A percentile compares a stretch with the other conserved stretches of the same genome.
Evolutionary conservation across 139 green algal genomes (phyloP).

Genomic region (Coccomyxa sp.): DNA sequence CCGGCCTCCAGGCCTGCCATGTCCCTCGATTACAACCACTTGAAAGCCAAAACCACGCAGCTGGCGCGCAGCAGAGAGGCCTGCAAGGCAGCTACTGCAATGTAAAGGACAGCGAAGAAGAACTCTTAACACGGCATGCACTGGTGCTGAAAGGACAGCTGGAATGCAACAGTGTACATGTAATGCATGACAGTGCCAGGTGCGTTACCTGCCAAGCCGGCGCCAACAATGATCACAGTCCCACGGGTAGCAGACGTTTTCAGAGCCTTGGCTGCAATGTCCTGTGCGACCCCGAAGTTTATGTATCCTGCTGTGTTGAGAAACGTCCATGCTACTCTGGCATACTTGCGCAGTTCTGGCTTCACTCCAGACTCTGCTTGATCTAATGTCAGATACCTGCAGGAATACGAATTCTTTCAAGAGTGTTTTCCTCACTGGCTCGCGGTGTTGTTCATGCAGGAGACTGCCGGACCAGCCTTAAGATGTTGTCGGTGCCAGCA

Average conservation of each 20-base stretch:
- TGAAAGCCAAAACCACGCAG: slow-evolving; percentile 71
- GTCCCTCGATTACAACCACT: slow-evolving; percentile 82
- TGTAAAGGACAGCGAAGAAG: neutral
- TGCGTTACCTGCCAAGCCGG: slow-evolving; percentile 70
- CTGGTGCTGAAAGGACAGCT: neutral
- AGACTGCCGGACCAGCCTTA: neutral
- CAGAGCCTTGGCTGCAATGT: slow-evolving; percentile 15
- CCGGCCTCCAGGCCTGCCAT: slow-evolving; percentile 68
- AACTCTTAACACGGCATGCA: neutral
- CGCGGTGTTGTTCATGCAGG: neutral
- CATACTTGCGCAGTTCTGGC: slow-evolving; percentile 12
- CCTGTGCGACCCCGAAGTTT: slow-evolving; percentile 78
- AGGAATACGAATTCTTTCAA: neutral
- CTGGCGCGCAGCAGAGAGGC: slow-evolving; percentile 81
- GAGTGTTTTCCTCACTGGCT: neutral
- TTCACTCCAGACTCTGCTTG: slow-evolving; percentile 29
- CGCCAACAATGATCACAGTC: slow-evolving; percentile 83
- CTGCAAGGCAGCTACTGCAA: slow-evolving; percentile 18
- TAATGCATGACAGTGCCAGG: neutral
- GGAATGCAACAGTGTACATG: neutral
- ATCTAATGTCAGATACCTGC: slow-evolving; percentile 40
- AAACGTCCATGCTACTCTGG: slow-evolving; percentile 57
- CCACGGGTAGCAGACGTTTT: slow-evolving; percentile 10
- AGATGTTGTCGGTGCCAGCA: neutral
- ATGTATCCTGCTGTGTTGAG: slow-evolving; percentile 74